A percentile compares a stretch with the other conserved stretches of the same genome.
These are phyloP conservation scores for Epichloe brachyelytri DNA, from an alignment of 2,329 filamentous ascomycete species.

Conservation along the genomic window DNA sequence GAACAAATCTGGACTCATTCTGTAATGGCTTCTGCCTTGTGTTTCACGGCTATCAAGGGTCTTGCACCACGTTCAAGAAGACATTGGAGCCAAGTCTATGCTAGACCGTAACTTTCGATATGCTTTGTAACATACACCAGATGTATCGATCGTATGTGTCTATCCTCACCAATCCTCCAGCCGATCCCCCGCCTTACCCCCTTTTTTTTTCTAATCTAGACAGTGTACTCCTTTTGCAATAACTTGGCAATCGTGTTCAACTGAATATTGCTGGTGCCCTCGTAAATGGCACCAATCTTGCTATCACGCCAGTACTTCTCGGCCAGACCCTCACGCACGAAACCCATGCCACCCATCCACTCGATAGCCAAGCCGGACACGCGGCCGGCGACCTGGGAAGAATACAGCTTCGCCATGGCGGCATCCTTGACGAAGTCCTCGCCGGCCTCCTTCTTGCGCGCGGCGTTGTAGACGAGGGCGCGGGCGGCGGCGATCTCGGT, in stretches of 20 bases:
- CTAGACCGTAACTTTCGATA: no score
- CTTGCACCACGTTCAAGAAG: neutral
- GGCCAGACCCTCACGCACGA: constrained; percentile 87
- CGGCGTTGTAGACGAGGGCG: constrained; percentile 88
- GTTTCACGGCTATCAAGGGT: no score
- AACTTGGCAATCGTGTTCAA: constrained; percentile 52
- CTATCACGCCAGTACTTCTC: constrained; percentile 97
- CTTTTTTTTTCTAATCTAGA: constrained; percentile 10
- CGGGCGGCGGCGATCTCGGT: constrained; percentile 86
- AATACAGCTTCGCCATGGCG: constrained; percentile 94
- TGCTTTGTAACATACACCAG: no score
- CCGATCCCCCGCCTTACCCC: no score
- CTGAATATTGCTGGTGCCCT: constrained; percentile 75
- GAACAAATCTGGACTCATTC: no score
- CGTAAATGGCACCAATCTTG: constrained; percentile 97
- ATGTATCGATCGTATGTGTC: no score
- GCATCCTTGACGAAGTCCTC: constrained; percentile 92
- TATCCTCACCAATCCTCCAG: no score
- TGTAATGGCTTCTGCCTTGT: no score
- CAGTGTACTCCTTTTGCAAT: constrained; percentile 48
- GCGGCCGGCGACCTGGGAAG: constrained; percentile 80
- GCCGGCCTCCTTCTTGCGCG: constrained; percentile 94
- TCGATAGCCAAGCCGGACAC: constrained; percentile 82
- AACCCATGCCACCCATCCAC: constrained; percentile 99
- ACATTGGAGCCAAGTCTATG: neutral